Conservation (phyloP, 225 moss, liverwort and hornwort species). For the Ulota crispa region DNA sequence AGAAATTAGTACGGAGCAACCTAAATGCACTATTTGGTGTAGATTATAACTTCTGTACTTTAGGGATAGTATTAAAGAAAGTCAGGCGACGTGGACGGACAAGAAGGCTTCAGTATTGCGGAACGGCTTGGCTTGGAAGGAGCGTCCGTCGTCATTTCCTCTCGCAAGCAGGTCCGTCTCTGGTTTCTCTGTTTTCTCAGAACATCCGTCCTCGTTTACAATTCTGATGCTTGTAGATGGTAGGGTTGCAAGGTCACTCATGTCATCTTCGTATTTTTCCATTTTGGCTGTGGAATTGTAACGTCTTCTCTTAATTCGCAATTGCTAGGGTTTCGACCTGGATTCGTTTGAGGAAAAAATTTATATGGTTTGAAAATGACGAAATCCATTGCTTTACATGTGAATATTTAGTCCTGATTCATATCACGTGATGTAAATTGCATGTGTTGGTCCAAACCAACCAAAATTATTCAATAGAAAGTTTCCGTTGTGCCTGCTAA, state of each 20-base stretch:
- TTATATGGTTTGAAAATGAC: background rate
- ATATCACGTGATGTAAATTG: background rate
- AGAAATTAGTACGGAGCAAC: no score
- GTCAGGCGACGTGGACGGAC: no score
- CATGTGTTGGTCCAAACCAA: background rate
- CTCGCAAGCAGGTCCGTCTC: slow-evolving; percentile 79
- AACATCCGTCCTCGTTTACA: background rate
- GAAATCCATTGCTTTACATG: no score
- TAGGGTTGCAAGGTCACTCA: background rate
- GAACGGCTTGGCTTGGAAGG: slow-evolving; percentile 89
- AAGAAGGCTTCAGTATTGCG: slow-evolving; percentile 61
- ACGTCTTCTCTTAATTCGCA: background rate
- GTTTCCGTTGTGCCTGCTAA: background rate
- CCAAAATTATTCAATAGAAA: background rate
- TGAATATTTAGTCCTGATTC: no score
- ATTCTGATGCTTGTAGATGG: background rate
- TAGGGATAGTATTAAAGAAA: no score
- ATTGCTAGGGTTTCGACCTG: background rate
- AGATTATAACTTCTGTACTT: no score
- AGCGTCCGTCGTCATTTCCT: slow-evolving; percentile 86
- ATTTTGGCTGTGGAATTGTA: background rate
- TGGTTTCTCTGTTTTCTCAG: background rate
- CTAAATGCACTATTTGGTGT: no score
- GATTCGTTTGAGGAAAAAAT: no score
- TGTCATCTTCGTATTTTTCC: background rate